Evolutionary conservation across 345 rosid species (phyloP).

Genomic region (Theobroma cacao): DNA sequence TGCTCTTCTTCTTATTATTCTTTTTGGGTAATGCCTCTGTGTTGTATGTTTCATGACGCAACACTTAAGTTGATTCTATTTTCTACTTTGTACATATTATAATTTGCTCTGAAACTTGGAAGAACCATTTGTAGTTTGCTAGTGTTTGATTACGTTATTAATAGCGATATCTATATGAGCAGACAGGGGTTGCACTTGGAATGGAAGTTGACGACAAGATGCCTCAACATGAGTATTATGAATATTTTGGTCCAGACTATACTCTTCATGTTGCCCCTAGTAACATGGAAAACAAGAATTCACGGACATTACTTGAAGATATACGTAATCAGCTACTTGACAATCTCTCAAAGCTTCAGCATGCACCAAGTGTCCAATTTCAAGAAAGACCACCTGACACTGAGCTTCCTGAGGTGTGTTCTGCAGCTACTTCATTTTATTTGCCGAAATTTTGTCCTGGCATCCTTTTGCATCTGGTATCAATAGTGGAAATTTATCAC

Average conservation of each 20-base stretch:
- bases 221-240: slow-evolving; percentile 79
- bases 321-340: slow-evolving; percentile 81
- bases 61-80: not conserved
- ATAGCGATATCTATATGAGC: slow-evolving; percentile 1
- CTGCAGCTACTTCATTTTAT: slow-evolving; percentile 5
- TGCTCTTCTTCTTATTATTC: not conserved
- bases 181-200: slow-evolving; percentile 81
- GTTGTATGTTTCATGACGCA: not conserved
- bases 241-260: slow-evolving; percentile 78
- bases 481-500: not conserved
- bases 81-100: not conserved
- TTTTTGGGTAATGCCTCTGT: not conserved
- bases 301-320: slow-evolving; percentile 70
- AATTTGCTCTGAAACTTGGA: not conserved
- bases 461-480: slow-evolving; percentile 11
- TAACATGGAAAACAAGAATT: slow-evolving; percentile 50
- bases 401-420: slow-evolving; percentile 67
- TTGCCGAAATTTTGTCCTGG: not conserved
- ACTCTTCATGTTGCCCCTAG: slow-evolving; percentile 56
- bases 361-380: slow-evolving; percentile 96
- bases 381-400: slow-evolving; percentile 89
- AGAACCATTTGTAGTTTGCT: not conserved
- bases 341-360: slow-evolving; percentile 86
- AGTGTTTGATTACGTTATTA: not conserved
- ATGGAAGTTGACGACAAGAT: slow-evolving; percentile 72